Percentiles rank a stretch among this genome's conserved stretches.
phyloP scores from a whole-genome alignment of 352 stramenopile species.

The Pythium dissotocum region DNA sequence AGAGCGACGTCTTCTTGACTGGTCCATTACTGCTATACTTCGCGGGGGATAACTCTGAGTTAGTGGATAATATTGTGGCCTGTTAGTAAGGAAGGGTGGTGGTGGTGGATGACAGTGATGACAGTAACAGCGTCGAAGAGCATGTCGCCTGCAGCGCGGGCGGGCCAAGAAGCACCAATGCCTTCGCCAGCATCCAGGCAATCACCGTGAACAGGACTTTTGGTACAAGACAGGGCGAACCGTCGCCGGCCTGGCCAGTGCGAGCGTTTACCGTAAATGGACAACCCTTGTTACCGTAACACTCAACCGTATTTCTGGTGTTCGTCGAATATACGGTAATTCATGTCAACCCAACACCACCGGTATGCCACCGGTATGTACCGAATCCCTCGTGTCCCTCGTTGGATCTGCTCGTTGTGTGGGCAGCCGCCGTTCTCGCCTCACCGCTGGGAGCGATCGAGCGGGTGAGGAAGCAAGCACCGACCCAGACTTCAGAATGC shows the following conservation, averaged over 20 bases:
- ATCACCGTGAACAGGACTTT: neutral
- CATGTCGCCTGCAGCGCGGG: no score
- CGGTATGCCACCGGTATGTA: neutral
- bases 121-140: neutral
- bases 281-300: neutral
- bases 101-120: neutral
- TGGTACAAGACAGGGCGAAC: conserved; percentile 2
- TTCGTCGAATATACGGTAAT: neutral
- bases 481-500: conserved; percentile 30
- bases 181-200: neutral
- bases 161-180: neutral
- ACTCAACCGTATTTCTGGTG: neutral
- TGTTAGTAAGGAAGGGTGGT: no score
- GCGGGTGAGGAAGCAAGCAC: neutral
- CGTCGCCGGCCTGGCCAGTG: neutral
- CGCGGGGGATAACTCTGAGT: neutral
- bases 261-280: neutral
- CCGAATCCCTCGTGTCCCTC: neutral
- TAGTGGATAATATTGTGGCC: neutral
- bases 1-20: neutral
- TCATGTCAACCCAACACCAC: neutral
- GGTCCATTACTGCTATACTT: neutral
- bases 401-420: conserved; percentile 1
- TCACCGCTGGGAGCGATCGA: conserved; percentile 2
- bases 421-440: neutral